Conservation (phyloP, 2,329 filamentous ascomycete genomes). For the Venturia aucupariae region DNA sequence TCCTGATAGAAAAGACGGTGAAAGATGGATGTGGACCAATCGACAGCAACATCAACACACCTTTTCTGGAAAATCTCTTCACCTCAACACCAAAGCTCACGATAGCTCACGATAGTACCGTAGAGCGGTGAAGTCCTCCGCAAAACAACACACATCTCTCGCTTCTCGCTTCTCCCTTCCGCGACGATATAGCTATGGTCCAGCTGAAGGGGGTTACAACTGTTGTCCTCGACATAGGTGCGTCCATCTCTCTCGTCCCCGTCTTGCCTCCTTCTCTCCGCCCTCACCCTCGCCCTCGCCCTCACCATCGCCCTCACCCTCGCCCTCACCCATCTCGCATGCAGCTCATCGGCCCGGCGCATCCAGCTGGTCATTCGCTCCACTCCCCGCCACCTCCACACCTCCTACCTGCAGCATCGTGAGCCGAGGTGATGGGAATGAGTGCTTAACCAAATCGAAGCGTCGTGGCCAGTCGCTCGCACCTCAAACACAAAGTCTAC, state of each 20-base stretch:
- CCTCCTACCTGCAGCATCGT: neutral
- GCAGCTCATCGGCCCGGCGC: neutral
- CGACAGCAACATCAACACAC: constrained; percentile 3
- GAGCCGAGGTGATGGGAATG: constrained; percentile 17
- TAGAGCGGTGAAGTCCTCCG: constrained; percentile 16
- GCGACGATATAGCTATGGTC: constrained; percentile 20
- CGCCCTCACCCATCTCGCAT: neutral
- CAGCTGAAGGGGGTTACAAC: constrained; percentile 31
- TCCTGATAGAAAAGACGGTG: neutral
- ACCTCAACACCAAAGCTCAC: neutral
- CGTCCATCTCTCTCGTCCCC: constrained; percentile 22
- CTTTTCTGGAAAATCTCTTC: constrained; percentile 2
- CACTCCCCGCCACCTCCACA: constrained; percentile 7
- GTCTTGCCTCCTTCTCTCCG: neutral
- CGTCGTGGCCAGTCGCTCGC: neutral
- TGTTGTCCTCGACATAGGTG: constrained; percentile 52
- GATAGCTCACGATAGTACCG: constrained; percentile 18
- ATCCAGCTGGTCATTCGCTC: neutral
- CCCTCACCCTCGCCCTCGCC: neutral
- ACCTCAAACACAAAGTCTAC: neutral
- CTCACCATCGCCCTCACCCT: neutral
- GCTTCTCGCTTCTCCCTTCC: neutral
- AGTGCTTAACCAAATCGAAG: constrained; percentile 21
- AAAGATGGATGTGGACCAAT: neutral
- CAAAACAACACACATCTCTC: constrained; percentile 10